Conservation (phyloP, 169 alveolate genomes). For the Eimeria praecox region DNA sequence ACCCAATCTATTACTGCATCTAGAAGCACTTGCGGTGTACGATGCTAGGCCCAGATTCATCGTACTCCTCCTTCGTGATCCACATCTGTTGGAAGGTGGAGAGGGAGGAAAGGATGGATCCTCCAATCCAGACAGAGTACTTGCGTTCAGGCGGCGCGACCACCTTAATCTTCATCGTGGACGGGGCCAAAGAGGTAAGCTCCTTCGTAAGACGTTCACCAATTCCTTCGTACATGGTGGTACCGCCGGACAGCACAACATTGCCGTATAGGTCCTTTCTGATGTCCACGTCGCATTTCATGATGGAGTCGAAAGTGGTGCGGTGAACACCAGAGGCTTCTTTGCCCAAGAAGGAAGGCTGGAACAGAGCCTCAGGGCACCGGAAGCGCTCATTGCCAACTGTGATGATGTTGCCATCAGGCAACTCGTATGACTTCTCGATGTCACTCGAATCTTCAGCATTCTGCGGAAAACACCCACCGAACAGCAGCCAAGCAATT, state of each 20-base stretch:
- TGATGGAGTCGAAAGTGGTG: constrained; percentile 97
- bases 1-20: constrained; percentile 9
- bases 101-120: constrained; percentile 97
- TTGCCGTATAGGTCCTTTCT: constrained; percentile 97
- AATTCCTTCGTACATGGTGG: constrained; percentile 98
- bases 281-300: constrained; percentile 98
- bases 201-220: constrained; percentile 98
- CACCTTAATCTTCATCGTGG: constrained; percentile 98
- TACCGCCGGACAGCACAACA: constrained; percentile 98
- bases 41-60: constrained; percentile 98
- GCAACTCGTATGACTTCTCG: constrained; percentile 98
- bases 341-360: constrained; percentile 91
- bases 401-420: constrained; percentile 98
- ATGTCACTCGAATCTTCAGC: constrained; percentile 93
- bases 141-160: constrained; percentile 99
- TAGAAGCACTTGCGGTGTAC: constrained; percentile 97
- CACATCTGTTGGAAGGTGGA: constrained; percentile 99
- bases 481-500: neutral
- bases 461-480: constrained; percentile 67
- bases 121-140: constrained; percentile 99
- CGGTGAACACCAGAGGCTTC: constrained; percentile 98
- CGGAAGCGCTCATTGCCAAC: constrained; percentile 98
- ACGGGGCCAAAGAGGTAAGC: constrained; percentile 97
- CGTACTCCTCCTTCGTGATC: constrained; percentile 99
- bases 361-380: constrained; percentile 99